Evolutionary conservation across 2,329 filamentous ascomycete genomes (phyloP), one percentile per base, ranked within the genome.

Genomic region (Pseudogymnoascus sp.): DNA sequence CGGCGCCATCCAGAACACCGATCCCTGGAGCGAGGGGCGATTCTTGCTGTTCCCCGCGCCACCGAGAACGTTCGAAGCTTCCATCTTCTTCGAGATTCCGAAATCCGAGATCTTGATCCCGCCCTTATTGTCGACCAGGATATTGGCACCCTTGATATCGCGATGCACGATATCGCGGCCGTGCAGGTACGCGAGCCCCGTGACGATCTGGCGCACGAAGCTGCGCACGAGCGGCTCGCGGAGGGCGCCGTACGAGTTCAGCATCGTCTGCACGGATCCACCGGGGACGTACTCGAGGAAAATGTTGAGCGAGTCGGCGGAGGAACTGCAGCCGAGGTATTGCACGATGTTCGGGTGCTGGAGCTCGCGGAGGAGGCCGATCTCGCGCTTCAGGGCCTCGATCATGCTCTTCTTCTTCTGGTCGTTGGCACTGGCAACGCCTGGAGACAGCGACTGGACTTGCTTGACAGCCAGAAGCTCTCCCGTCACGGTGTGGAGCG

Each of bases 81-180:
- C 93, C 42, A 97, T 89, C 75, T 96, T 96, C 81, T 99, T 99
- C 66, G 90, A 96, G 74, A 99, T 97, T 73, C 95, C 95, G 71
- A 99, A 99, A 80, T 99, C 95, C 7, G 93, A 97, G 68, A 99
- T 99, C 79, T 99, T 99, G 78, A 99, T 96, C 6, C 91, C 93
- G 64, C 95, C 95, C 77, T 97, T 97, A 81, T 97, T 97, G 79
- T 99, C 95, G 64, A 99, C 95, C 4, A 99, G 86, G 69, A 99
- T 96, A 74, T 99, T 99, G 75, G 95, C 95, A 59, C 95, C 95
- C 80, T 99, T 99, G 83, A 99, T 97, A 73, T 99, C 95, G 66
- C 95, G 89, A 75, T 99, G 95, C 70, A 99, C 97, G 73, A 99
- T 99, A 73, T 97, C 95, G 68, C 88, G 86, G 73, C 88, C 89